These are phyloP conservation scores for Boletus sp. DNA, from an alignment of 768 basidiomycete species.

Conservation along the genomic window DNA sequence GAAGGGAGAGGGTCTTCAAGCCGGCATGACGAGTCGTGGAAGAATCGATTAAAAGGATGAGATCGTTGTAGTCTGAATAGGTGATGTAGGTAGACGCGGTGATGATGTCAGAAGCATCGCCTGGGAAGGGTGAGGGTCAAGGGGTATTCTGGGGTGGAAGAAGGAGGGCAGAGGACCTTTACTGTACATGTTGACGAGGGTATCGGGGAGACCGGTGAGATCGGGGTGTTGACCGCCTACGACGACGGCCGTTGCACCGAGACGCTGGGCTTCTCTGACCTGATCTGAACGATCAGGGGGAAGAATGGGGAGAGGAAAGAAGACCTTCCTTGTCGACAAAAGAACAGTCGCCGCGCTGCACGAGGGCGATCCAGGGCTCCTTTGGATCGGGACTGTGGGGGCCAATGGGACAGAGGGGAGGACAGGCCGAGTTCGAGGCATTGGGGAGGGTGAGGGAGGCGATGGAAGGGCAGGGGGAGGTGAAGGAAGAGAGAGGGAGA, in stretches of 20 bases:
- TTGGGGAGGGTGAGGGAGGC: neutral
- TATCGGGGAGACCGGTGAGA: conserved; percentile 63
- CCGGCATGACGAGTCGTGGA: conserved; percentile 82
- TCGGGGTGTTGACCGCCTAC: conserved; percentile 81
- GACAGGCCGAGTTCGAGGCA: conserved; percentile 57
- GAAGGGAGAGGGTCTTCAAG: conserved; percentile 66
- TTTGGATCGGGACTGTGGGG: conserved; percentile 52
- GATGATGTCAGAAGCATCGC: conserved; percentile 78
- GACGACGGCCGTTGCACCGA: conserved; percentile 87
- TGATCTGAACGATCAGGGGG: conserved; percentile 1
- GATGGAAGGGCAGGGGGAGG: conserved; percentile 42
- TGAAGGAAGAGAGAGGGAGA: conserved; percentile 66
- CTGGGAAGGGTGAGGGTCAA: conserved; percentile 35
- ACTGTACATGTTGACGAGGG: conserved; percentile 88
- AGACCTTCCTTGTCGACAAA: conserved; percentile 79
- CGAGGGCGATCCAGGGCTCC: conserved; percentile 86
- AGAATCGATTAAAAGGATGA: conserved; percentile 63
- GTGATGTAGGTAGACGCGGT: conserved; percentile 89
- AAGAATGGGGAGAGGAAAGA: conserved; percentile 25
- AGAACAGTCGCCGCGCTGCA: conserved; percentile 85
- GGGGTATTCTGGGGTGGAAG: conserved; percentile 1
- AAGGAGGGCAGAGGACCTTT: conserved; percentile 60
- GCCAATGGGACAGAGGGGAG: conserved; percentile 58
- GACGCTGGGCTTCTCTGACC: conserved; percentile 56
- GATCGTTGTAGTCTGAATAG: conserved; percentile 70